Evolutionary conservation across 768 basidiomycete genomes (phyloP).

Genomic region (Kwoniella heveanensis): DNA sequence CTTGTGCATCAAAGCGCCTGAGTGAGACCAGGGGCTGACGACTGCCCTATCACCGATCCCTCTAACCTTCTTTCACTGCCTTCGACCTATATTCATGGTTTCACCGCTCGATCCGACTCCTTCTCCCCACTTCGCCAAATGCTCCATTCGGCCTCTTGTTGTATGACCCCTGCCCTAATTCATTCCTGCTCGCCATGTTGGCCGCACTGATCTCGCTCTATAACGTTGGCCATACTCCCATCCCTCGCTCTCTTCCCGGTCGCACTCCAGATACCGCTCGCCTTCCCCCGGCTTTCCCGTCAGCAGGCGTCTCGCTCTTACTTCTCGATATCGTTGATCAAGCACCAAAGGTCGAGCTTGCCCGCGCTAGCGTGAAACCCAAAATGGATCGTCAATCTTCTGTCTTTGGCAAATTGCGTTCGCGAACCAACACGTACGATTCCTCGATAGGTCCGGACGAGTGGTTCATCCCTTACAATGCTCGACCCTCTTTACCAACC

Average conservation of each 20-base stretch:
- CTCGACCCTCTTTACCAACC: conserved; percentile 8
- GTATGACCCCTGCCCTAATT: not conserved
- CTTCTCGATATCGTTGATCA: not conserved
- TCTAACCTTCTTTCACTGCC: not conserved
- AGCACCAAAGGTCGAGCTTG: not conserved
- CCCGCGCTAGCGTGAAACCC: no score
- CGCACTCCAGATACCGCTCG: not conserved
- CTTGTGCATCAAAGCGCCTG: no score
- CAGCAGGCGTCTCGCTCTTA: not conserved
- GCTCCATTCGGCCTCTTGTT: not conserved
- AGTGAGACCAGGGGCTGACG: not conserved
- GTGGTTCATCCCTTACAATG: conserved; percentile 47
- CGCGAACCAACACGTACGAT: conserved; percentile 7
- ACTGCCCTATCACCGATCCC: not conserved
- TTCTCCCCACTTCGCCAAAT: not conserved
- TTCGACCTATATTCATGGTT: not conserved
- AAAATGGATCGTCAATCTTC: conserved; percentile 26
- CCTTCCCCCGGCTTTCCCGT: not conserved
- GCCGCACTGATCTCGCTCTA: not conserved
- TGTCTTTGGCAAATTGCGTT: conserved; percentile 19
- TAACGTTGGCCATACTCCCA: not conserved
- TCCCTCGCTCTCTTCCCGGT: not conserved
- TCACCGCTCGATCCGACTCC: not conserved
- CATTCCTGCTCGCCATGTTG: not conserved
- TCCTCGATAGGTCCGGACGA: conserved; percentile 23